A percentile compares a stretch with the other conserved stretches of the same genome.
Evolutionary conservation across 805 yeast species (phyloP).

Genomic region (Sugiyamaella valdiviana): DNA sequence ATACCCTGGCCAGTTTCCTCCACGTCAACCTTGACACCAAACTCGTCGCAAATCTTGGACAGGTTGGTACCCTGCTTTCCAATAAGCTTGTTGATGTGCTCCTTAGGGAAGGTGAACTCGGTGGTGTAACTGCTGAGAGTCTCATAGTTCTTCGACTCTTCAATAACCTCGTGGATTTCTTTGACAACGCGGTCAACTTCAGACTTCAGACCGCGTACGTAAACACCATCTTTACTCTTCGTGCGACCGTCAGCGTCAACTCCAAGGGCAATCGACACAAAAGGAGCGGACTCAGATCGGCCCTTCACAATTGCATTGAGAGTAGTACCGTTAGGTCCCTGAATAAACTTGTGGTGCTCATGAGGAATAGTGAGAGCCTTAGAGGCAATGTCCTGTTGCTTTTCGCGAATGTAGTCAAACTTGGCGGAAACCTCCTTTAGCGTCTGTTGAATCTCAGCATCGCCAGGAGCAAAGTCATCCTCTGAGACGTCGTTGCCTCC

Average conservation of each 20-base stretch:
- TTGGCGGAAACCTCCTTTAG: conserved; percentile 49
- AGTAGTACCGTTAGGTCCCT: conserved; percentile 58
- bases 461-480: conserved; percentile 67
- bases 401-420: conserved; percentile 52
- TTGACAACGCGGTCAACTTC: conserved; percentile 52
- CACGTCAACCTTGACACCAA: conserved; percentile 70
- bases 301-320: conserved; percentile 39
- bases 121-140: conserved; percentile 42
- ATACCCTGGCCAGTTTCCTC: conserved; percentile 51
- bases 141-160: conserved; percentile 48
- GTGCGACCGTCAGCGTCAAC: conserved; percentile 29
- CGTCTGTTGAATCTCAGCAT: conserved; percentile 49
- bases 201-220: conserved; percentile 60
- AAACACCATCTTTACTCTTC: conserved; percentile 41
- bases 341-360: conserved; percentile 51
- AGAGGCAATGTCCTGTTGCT: conserved; percentile 48
- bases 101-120: conserved; percentile 55
- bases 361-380: conserved; percentile 47
- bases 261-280: conserved; percentile 30
- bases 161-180: conserved; percentile 49
- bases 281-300: conserved; percentile 37
- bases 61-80: conserved; percentile 84
- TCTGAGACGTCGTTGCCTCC: conserved; percentile 38
- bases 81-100: conserved; percentile 69
- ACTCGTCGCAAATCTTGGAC: conserved; percentile 61